Evolutionary conservation across 2,329 filamentous ascomycete species (phyloP).

Genomic region (Exophiala bonariae): DNA sequence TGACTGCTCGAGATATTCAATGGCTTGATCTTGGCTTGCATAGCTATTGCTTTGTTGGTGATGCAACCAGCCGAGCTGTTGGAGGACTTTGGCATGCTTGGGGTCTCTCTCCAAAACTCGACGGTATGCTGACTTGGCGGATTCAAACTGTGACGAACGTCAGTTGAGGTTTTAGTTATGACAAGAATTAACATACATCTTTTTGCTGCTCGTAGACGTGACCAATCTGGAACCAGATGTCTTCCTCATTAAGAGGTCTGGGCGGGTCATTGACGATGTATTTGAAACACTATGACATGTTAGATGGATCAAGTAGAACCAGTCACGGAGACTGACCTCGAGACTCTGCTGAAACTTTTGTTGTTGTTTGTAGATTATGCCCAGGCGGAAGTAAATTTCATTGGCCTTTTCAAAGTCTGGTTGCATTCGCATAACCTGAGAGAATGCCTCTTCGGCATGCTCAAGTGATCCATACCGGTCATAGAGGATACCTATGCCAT

Average conservation of each 20-base stretch:
- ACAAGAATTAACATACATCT: constrained; percentile 68
- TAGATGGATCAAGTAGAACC: constrained; percentile 10
- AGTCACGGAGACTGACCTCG: constrained; percentile 60
- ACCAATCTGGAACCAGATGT: constrained; percentile 99
- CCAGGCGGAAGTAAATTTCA: constrained; percentile 96
- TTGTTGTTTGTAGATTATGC: constrained; percentile 99
- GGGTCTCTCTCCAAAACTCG: constrained; percentile 92
- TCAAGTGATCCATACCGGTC: constrained; percentile 95
- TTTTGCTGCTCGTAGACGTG: constrained; percentile 99
- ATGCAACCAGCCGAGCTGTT: constrained; percentile 96
- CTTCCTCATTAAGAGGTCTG: constrained; percentile 88
- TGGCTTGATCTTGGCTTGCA: constrained; percentile 89
- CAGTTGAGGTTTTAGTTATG: constrained; percentile 30
- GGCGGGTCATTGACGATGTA: constrained; percentile 95
- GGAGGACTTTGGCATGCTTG: constrained; percentile 94
- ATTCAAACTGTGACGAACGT: constrained; percentile 70
- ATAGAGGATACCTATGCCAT: constrained; percentile 96
- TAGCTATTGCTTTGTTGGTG: constrained; percentile 94
- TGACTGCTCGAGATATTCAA: constrained; percentile 96
- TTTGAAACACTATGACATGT: constrained; percentile 76
- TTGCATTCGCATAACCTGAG: constrained; percentile 98
- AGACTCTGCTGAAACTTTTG: constrained; percentile 89
- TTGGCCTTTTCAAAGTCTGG: constrained; percentile 98
- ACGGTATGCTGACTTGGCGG: constrained; percentile 87
- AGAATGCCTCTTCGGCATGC: constrained; percentile 96